Percentiles rank a stretch among this genome's conserved stretches.
Conservation (phyloP, 768 basidiomycete genomes). For the Asterophora parasitica region DNA sequence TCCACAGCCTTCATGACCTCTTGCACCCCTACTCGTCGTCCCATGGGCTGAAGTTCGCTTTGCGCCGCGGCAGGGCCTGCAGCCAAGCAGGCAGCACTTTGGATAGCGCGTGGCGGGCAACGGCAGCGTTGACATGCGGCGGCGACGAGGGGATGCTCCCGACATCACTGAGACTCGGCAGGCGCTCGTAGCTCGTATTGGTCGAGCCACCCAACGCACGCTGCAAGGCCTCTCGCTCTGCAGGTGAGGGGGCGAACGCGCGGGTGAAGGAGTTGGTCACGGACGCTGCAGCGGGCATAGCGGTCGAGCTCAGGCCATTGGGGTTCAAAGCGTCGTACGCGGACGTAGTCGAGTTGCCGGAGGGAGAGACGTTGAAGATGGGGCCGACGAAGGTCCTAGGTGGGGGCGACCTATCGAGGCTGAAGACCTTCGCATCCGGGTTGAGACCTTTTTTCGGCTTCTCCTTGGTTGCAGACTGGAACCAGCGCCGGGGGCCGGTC, state of each 20-base stretch:
- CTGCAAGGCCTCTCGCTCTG: conserved; percentile 80
- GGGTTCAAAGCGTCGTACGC: conserved; percentile 58
- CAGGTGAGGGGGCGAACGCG: conserved; percentile 85
- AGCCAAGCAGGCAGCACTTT: conserved; percentile 59
- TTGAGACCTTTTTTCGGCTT: conserved; percentile 68
- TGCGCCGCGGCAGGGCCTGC: conserved; percentile 59
- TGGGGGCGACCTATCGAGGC: conserved; percentile 35
- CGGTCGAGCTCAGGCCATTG: conserved; percentile 41
- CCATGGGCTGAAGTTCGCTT: conserved; percentile 79
- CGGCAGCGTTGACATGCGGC: conserved; percentile 38
- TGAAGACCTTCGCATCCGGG: conserved; percentile 84
- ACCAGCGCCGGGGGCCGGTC: conserved; percentile 42
- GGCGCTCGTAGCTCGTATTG: conserved; percentile 70
- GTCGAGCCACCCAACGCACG: conserved; percentile 72
- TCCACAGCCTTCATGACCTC: conserved; percentile 11
- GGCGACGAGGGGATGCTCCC: conserved; percentile 71
- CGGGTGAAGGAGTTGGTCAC: conserved; percentile 54
- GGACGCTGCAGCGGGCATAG: conserved; percentile 34
- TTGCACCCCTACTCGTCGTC: conserved; percentile 51
- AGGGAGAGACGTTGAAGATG: conserved; percentile 10
- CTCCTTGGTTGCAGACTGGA: conserved; percentile 37
- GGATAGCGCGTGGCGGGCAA: conserved; percentile 21
- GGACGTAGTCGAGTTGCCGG: conserved; percentile 11
- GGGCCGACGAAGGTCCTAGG: conserved; percentile 11
- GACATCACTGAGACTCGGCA: conserved; percentile 76